These are phyloP conservation scores for Venturia asperata DNA, from an alignment of 2,329 filamentous ascomycete species.

Conservation along the genomic window DNA sequence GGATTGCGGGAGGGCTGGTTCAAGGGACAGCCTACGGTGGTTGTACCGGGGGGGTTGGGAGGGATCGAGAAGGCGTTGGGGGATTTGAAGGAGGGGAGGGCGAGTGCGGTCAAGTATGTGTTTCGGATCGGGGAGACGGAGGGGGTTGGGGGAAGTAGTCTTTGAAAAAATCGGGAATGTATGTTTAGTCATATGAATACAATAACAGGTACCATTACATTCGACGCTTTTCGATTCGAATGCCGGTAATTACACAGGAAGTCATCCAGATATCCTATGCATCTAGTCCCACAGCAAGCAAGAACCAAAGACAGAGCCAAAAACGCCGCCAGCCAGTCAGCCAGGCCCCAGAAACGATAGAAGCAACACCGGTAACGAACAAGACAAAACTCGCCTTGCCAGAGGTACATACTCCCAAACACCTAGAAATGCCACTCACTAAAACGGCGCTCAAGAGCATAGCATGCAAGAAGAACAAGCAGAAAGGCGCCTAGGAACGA, in stretches of 20 bases:
- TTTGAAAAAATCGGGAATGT: conserved; percentile 8
- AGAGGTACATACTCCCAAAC: not conserved
- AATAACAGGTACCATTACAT: not conserved
- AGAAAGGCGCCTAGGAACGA: not conserved
- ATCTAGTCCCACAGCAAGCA: no score
- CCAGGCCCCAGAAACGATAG: not conserved
- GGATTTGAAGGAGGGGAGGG: conserved; percentile 53
- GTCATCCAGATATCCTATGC: no score
- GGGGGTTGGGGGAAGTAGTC: conserved; percentile 17
- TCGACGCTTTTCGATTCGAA: not conserved
- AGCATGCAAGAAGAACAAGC: not conserved
- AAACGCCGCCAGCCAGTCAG: not conserved
- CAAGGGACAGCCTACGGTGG: conserved; percentile 43
- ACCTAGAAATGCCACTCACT: not conserved
- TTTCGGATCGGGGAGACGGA: conserved; percentile 48
- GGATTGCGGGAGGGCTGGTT: conserved; percentile 47
- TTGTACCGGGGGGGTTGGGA: conserved; percentile 47
- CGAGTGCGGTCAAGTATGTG: conserved; percentile 59
- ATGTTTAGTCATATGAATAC: no score
- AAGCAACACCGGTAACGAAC: not conserved
- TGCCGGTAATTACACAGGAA: not conserved
- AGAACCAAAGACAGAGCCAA: not conserved
- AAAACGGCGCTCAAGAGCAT: not conserved
- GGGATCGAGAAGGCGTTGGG: conserved; percentile 48
- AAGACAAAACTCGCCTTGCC: not conserved